phyloP scores from a whole-genome alignment of 1,284 basidiomycete species.

The Peniophora sp. region DNA sequence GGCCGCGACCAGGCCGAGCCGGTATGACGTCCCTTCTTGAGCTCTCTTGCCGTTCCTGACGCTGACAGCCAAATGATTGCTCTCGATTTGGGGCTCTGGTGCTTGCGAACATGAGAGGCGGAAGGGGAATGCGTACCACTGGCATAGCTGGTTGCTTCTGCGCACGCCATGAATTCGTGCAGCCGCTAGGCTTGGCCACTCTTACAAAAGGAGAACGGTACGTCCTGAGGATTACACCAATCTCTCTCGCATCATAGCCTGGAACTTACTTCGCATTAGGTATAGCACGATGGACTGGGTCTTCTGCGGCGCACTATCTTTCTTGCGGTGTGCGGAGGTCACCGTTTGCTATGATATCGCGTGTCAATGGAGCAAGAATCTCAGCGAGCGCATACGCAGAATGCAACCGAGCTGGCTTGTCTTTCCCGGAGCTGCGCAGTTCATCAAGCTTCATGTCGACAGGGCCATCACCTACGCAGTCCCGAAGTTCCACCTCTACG shows the following conservation, averaged over 20 bases:
- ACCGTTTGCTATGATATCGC: constrained; percentile 27
- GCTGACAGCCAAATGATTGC: background rate
- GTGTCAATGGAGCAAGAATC: constrained; percentile 24
- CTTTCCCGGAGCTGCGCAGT: background rate
- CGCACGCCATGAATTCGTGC: constrained; percentile 23
- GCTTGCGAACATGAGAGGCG: constrained; percentile 14
- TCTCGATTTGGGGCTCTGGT: constrained; percentile 18
- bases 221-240: too few relatives aligned
- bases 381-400: constrained; percentile 10
- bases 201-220: constrained; percentile 30
- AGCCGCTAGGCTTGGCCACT: constrained; percentile 23
- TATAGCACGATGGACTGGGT: constrained; percentile 31
- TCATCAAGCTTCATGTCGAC: constrained; percentile 1
- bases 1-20: constrained; percentile 3
- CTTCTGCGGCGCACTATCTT: constrained; percentile 15
- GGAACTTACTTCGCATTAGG: constrained; percentile 4
- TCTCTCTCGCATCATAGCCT: too few relatives aligned
- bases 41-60: background rate
- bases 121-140: constrained; percentile 17
- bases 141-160: constrained; percentile 26
- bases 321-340: constrained; percentile 5
- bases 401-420: background rate
- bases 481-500: constrained; percentile 20
- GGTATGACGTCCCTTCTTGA: too few relatives aligned
- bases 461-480: constrained; percentile 9